phyloP scores from a whole-genome alignment of 768 basidiomycete species.

The Psilocybe cubensis region DNA sequence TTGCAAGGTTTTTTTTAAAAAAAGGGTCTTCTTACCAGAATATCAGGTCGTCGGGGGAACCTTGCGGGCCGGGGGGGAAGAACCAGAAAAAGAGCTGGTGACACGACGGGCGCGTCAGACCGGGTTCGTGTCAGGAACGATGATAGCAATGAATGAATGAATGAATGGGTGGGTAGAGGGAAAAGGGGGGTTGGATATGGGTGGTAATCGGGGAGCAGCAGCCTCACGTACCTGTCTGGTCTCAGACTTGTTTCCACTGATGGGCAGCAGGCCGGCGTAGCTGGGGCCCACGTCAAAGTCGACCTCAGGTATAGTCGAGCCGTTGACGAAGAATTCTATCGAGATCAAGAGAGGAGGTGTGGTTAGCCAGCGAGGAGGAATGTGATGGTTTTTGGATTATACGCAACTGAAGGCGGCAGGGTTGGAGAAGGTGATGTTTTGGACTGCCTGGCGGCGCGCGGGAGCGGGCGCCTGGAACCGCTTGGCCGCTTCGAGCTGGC shows the following conservation, averaged over 20 bases:
- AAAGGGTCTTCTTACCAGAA: slow-evolving; percentile 72
- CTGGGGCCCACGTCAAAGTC: slow-evolving; percentile 77
- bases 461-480: slow-evolving; percentile 31
- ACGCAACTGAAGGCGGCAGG: slow-evolving; percentile 59
- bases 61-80: slow-evolving; percentile 77
- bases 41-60: slow-evolving; percentile 72
- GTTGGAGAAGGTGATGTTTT: slow-evolving; percentile 75
- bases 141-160: no score
- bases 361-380: not conserved
- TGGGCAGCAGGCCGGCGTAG: slow-evolving; percentile 76
- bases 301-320: slow-evolving; percentile 65
- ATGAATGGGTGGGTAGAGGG: no score
- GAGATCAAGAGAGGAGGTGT: not conserved
- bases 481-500: slow-evolving; percentile 52
- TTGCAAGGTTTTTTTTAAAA: not conserved
- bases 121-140: not conserved
- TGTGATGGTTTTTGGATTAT: not conserved
- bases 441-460: slow-evolving; percentile 27
- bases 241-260: slow-evolving; percentile 61
- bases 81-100: slow-evolving; percentile 81
- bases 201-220: not conserved
- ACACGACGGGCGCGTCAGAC: not conserved
- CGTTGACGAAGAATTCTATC: slow-evolving; percentile 75
- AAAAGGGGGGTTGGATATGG: no score
- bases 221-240: slow-evolving; percentile 64